Percentiles rank a stretch among this genome's conserved stretches.
These are phyloP conservation scores for Xylaria nigripes DNA, from an alignment of 495 filamentous ascomycete species.

Conservation along the genomic window DNA sequence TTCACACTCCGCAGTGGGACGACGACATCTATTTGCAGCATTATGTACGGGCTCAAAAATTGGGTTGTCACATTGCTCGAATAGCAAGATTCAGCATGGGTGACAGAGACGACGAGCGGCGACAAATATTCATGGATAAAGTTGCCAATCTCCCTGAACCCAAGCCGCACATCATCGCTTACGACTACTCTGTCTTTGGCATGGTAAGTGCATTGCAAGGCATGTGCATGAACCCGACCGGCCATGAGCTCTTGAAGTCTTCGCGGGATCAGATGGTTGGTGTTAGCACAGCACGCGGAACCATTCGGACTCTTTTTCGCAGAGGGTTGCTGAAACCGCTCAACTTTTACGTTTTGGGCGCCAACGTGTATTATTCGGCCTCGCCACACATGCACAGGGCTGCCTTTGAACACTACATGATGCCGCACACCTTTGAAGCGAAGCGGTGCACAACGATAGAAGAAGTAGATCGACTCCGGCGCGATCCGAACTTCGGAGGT, in stretches of 20 bases:
- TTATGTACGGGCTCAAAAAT: slow-evolving; percentile 47
- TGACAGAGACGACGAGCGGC: slow-evolving; percentile 50
- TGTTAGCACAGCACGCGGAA: slow-evolving; percentile 39
- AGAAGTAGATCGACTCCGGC: slow-evolving; percentile 52
- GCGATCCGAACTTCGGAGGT: slow-evolving; percentile 62
- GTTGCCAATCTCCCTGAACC: slow-evolving; percentile 44
- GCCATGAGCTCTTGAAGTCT: slow-evolving; percentile 54
- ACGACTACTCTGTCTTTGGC: slow-evolving; percentile 62
- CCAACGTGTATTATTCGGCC: slow-evolving; percentile 64
- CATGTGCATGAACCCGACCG: slow-evolving; percentile 58
- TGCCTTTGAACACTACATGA: slow-evolving; percentile 60
- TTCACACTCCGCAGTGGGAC: slow-evolving; percentile 52
- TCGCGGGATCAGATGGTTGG: slow-evolving; percentile 33
- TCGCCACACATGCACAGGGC: slow-evolving; percentile 76
- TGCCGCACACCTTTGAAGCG: slow-evolving; percentile 64
- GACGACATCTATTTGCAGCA: slow-evolving; percentile 48
- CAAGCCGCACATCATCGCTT: slow-evolving; percentile 57
- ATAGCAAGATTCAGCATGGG: slow-evolving; percentile 55
- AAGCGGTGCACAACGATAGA: slow-evolving; percentile 56
- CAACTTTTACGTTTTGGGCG: slow-evolving; percentile 67
- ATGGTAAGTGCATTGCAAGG: slow-evolving; percentile 62
- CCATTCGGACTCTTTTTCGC: slow-evolving; percentile 45
- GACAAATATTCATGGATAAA: slow-evolving; percentile 47
- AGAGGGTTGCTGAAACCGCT: slow-evolving; percentile 56
- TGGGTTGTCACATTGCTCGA: slow-evolving; percentile 65